These are phyloP conservation scores for Linanthus parryae DNA, from an alignment of 148 eudicot genomes.

Conservation along the genomic window DNA sequence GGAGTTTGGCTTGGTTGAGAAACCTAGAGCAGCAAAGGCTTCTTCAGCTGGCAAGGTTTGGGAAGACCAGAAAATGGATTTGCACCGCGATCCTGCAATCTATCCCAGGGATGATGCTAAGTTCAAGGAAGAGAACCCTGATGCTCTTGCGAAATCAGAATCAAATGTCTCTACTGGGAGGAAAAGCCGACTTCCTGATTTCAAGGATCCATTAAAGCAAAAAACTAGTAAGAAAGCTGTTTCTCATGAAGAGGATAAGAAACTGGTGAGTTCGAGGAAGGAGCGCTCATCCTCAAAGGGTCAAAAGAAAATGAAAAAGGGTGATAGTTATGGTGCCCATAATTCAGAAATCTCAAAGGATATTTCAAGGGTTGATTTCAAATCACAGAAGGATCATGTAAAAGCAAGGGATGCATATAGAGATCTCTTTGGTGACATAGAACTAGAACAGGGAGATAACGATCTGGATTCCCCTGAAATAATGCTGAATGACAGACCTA, in stretches of 20 bases:
- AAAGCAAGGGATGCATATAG: slow-evolving; percentile 53
- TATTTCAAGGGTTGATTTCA: slow-evolving; percentile 22
- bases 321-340: slow-evolving; percentile 23
- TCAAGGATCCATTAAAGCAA: slow-evolving; percentile 23
- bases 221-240: slow-evolving; percentile 19
- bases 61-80: slow-evolving; percentile 18
- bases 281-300: slow-evolving; percentile 32
- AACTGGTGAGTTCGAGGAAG: slow-evolving; percentile 24
- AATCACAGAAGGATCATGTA: slow-evolving; percentile 25
- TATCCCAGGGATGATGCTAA: slow-evolving; percentile 18
- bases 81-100: slow-evolving; percentile 11
- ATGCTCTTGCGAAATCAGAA: slow-evolving; percentile 20
- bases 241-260: slow-evolving; percentile 27
- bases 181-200: slow-evolving; percentile 25
- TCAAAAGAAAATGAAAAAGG: slow-evolving; percentile 44
- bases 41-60: slow-evolving; percentile 23
- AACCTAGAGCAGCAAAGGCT: slow-evolving; percentile 28
- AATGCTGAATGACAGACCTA: slow-evolving; percentile 27
- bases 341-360: slow-evolving; percentile 23
- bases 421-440: slow-evolving; percentile 85
- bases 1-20: slow-evolving; percentile 29
- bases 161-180: slow-evolving; percentile 21
- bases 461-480: slow-evolving; percentile 44
- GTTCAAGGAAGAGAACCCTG: slow-evolving; percentile 20
- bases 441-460: slow-evolving; percentile 55